Evolutionary conservation across 1,284 basidiomycete species (phyloP), one percentile per base, ranked within the genome.

Genomic region (Marasmius fiardii): DNA sequence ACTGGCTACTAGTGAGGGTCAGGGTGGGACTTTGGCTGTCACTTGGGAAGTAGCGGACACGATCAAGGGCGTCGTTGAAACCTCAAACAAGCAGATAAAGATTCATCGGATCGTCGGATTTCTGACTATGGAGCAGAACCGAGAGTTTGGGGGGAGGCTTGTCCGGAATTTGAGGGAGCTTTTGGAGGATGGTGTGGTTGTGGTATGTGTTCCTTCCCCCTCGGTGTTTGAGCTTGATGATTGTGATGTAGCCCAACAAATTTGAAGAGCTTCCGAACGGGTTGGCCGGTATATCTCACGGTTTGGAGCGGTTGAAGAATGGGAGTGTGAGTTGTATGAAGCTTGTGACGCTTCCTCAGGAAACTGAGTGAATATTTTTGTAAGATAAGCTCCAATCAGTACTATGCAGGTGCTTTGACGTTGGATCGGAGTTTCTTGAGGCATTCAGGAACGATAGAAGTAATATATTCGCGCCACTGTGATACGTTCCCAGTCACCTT

Each of bases 281-380:
- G 20, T 24, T 58, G 26, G 11, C 20, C 5, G 51, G 50, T 14
- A 50, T 55, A 16, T 6, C 43, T 16, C 43, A 45, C 11, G 53
- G 53, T 4, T 24, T 58, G n/a, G 31, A 58, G 26, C 52, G 44
- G 33, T 16, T 52, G 43, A 55, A 53, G 45, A 44, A n/a, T 3
- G 43, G 43, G 12, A 11, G 52, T 47, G 26, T 58, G 14, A 58
- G 57, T 20, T 48, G 57, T 12, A 34, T 41, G 5, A 58, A 58
- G 28, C 24, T 58, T 16, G 37, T 58, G 16, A 44, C 12, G 20
- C 39, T 49, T 16, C 57, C 57, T 24, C 57, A 58, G 20, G 57
- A 58, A 39, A 49, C 47, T 20, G n/a, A 41, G 39, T 41, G n/a
- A n/a, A 18, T n/a, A n/a, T n/a, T n/a, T n/a, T n/a, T n/a, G n/a